Evolutionary conservation across 495 filamentous ascomycete species (phyloP).

Genomic region (Penicillium bialowiezense): DNA sequence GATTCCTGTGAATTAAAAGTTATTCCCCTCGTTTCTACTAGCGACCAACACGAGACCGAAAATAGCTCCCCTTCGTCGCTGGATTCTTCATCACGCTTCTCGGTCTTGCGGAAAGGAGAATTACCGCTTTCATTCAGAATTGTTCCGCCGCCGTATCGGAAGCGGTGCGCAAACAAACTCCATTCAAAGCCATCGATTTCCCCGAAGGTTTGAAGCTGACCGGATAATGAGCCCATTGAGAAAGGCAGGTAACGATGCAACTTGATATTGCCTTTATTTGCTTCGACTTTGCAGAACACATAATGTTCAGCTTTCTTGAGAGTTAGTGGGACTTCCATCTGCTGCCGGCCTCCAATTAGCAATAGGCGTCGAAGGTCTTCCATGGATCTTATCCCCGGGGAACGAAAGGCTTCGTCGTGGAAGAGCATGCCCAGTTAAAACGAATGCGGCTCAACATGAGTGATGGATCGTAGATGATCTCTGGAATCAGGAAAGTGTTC

Average conservation of each 20-base stretch:
- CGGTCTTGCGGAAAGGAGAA: too few relatives aligned
- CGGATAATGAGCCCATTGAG: background rate
- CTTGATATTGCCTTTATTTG: background rate
- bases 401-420: constrained; percentile 17
- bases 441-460: constrained; percentile 23
- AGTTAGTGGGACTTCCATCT: constrained; percentile 21
- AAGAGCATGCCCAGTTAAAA: constrained; percentile 24
- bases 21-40: too few relatives aligned
- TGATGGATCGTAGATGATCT: constrained; percentile 26
- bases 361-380: constrained; percentile 21
- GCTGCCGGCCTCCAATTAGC: constrained; percentile 12
- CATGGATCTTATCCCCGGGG: constrained; percentile 18
- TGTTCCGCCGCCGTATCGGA: background rate
- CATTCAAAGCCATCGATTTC: background rate
- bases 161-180: background rate
- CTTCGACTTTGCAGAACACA: constrained; percentile 17
- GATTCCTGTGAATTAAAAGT: too few relatives aligned
- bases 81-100: too few relatives aligned
- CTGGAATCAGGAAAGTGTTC: constrained; percentile 24
- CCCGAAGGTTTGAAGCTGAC: background rate
- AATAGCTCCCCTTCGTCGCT: too few relatives aligned
- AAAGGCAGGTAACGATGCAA: background rate
- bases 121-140: background rate
- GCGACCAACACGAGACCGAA: too few relatives aligned
- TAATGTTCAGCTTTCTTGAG: constrained; percentile 18